A percentile compares a stretch with the other conserved stretches of the same genome.
These are phyloP conservation scores for Jimgerdemannia lactiflua DNA, from an alignment of 192 early-diverging fungal species.

Conservation along the genomic window DNA sequence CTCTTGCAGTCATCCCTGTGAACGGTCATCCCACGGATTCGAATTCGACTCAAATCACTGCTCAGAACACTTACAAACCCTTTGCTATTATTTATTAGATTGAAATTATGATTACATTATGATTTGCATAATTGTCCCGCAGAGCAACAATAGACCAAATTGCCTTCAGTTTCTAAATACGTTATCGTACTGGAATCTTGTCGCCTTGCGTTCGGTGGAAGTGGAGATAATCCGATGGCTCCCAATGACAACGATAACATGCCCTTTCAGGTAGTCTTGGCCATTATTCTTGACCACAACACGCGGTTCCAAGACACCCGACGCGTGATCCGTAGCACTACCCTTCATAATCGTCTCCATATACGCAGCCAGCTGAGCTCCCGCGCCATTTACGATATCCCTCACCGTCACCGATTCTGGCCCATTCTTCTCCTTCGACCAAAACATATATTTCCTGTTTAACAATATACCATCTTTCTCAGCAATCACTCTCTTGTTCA, in stretches of 20 bases:
- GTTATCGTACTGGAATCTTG: too few relatives aligned
- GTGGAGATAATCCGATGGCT: conserved; percentile 21
- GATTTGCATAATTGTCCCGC: too few relatives aligned
- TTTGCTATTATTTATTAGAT: too few relatives aligned
- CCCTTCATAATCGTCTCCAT: conserved; percentile 22
- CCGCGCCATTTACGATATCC: conserved; percentile 17
- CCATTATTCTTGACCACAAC: conserved; percentile 19
- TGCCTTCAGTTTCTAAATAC: too few relatives aligned
- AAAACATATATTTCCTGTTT: conserved; percentile 31
- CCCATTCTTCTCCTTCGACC: conserved; percentile 17
- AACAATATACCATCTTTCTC: conserved; percentile 18
- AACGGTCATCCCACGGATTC: too few relatives aligned
- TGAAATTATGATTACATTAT: too few relatives aligned
- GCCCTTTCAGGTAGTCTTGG: conserved; percentile 29
- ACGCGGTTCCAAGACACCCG: conserved; percentile 26
- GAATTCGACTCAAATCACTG: too few relatives aligned
- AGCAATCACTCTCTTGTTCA: conserved; percentile 12
- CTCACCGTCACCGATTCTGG: conserved; percentile 19
- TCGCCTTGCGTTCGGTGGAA: conserved; percentile 11
- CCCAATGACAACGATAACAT: conserved; percentile 29
- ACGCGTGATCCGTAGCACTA: conserved; percentile 11
- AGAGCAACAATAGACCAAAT: too few relatives aligned
- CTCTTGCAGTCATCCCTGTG: too few relatives aligned
- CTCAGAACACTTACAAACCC: too few relatives aligned
- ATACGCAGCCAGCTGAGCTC: conserved; percentile 23